phyloP scores from a whole-genome alignment of 306 rosid genomes.

The Malus asiatica region DNA sequence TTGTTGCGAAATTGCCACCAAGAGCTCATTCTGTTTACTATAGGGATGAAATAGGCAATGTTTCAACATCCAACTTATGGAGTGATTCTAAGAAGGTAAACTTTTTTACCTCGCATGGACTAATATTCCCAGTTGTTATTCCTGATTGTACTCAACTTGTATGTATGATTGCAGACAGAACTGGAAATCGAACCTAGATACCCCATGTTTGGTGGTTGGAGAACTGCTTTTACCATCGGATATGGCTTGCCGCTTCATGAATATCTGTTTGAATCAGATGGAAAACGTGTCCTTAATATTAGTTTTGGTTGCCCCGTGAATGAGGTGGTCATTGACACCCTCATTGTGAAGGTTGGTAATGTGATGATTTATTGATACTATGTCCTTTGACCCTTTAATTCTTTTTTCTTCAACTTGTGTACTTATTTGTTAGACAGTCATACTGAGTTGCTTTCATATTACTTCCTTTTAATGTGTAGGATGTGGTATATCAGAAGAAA shows the following conservation, averaged over 20 bases:
- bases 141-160: constrained; percentile 15
- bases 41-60: constrained; percentile 93
- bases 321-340: constrained; percentile 72
- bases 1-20: constrained; percentile 84
- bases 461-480: neutral
- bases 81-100: constrained; percentile 81
- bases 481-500: neutral
- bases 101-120: neutral
- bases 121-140: neutral
- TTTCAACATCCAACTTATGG: constrained; percentile 95
- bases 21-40: constrained; percentile 90
- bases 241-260: constrained; percentile 86
- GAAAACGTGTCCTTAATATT: constrained; percentile 70
- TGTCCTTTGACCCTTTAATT: neutral
- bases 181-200: constrained; percentile 91
- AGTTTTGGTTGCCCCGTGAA: constrained; percentile 72
- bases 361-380: constrained; percentile 1
- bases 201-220: constrained; percentile 99
- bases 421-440: neutral
- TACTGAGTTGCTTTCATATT: neutral
- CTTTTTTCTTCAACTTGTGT: neutral
- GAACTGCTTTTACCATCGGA: constrained; percentile 83
- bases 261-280: constrained; percentile 65
- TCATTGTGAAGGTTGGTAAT: constrained; percentile 62
- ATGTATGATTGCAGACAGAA: constrained; percentile 48